A percentile compares a stretch with the other conserved stretches of the same genome.
These are phyloP conservation scores for Mucor mucedo DNA, from an alignment of 371 early-diverging fungal species.

Conservation along the genomic window DNA sequence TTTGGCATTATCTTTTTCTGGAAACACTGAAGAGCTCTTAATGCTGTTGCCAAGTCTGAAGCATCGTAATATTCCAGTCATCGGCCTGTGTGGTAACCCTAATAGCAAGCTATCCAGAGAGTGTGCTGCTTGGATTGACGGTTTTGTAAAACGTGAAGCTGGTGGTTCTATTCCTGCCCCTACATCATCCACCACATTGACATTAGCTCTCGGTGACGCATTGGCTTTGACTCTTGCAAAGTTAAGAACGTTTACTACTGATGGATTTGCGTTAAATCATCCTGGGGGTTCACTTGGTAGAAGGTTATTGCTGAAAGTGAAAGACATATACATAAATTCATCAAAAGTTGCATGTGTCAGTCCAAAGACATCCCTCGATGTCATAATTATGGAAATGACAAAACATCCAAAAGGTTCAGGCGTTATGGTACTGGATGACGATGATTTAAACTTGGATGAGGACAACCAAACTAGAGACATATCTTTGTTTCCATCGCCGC, in stretches of 20 bases:
- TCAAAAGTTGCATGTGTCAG: slow-evolving; percentile 36
- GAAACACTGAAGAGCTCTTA: slow-evolving; percentile 67
- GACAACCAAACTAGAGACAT: neutral
- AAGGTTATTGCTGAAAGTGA: slow-evolving; percentile 43
- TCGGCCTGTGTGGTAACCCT: slow-evolving; percentile 59
- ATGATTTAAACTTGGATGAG: neutral
- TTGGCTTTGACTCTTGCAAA: slow-evolving; percentile 62
- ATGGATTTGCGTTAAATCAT: slow-evolving; percentile 67
- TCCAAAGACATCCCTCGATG: slow-evolving; percentile 38
- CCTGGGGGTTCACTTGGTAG: slow-evolving; percentile 67
- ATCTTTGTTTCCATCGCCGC: slow-evolving; percentile 31
- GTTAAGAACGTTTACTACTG: slow-evolving; percentile 48
- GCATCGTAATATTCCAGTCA: slow-evolving; percentile 51
- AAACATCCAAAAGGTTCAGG: slow-evolving; percentile 45
- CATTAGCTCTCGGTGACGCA: slow-evolving; percentile 67
- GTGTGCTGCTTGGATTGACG: slow-evolving; percentile 68
- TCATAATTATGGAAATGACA: slow-evolving; percentile 55
- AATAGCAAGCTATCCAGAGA: slow-evolving; percentile 57
- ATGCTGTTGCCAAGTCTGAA: slow-evolving; percentile 49
- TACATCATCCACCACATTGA: slow-evolving; percentile 63
- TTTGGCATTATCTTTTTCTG: slow-evolving; percentile 66
- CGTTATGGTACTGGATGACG: slow-evolving; percentile 45
- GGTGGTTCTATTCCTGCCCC: slow-evolving; percentile 62
- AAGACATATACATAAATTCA: slow-evolving; percentile 37
- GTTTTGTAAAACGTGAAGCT: slow-evolving; percentile 53